Conservation (phyloP, 2,329 filamentous ascomycete genomes). For the Sporothrix sp. region DNA sequence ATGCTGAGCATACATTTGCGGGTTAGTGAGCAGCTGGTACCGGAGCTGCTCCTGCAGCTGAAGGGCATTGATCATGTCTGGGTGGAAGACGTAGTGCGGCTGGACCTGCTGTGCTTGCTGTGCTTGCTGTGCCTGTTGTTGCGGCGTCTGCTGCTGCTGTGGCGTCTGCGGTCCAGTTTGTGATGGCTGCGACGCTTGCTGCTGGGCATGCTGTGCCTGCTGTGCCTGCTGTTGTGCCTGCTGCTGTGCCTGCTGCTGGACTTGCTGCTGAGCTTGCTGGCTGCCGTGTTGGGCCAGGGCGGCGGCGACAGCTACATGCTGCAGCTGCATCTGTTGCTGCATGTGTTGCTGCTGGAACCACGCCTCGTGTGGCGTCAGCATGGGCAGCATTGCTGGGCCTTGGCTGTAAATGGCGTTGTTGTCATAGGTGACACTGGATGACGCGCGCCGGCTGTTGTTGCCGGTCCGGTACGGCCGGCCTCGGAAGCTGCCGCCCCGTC, state of each 20-base stretch:
- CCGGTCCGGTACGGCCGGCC: slow-evolving; percentile 38
- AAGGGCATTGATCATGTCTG: slow-evolving; percentile 20
- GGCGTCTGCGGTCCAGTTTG: slow-evolving; percentile 32
- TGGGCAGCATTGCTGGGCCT: slow-evolving; percentile 30
- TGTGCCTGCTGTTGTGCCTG: too few relatives aligned
- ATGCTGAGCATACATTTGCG: slow-evolving; percentile 34
- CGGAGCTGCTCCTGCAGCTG: slow-evolving; percentile 35
- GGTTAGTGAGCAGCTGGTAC: slow-evolving; percentile 38
- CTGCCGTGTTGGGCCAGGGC: slow-evolving; percentile 18
- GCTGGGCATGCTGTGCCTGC: slow-evolving; percentile 28
- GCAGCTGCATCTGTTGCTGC: slow-evolving; percentile 5
- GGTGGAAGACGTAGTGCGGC: slow-evolving; percentile 27
- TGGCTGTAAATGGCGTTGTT: slow-evolving; percentile 34
- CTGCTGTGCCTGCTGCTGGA: too few relatives aligned
- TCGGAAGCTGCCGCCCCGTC: slow-evolving; percentile 39
- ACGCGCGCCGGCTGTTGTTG: slow-evolving; percentile 41
- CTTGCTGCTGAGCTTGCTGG: too few relatives aligned
- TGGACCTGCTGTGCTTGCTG: slow-evolving; percentile 31
- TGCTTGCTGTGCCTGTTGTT: slow-evolving; percentile 34
- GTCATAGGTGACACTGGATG: slow-evolving; percentile 45
- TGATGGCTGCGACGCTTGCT: slow-evolving; percentile 29
- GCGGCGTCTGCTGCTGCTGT: slow-evolving; percentile 27
- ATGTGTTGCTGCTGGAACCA: slow-evolving; percentile 35
- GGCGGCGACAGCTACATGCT: slow-evolving; percentile 33
- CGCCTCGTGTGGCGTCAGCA: slow-evolving; percentile 36